Base-by-base conservation (phyloP, 352 stramenopile species). In the Pythium rhizo-oryzae region DNA sequence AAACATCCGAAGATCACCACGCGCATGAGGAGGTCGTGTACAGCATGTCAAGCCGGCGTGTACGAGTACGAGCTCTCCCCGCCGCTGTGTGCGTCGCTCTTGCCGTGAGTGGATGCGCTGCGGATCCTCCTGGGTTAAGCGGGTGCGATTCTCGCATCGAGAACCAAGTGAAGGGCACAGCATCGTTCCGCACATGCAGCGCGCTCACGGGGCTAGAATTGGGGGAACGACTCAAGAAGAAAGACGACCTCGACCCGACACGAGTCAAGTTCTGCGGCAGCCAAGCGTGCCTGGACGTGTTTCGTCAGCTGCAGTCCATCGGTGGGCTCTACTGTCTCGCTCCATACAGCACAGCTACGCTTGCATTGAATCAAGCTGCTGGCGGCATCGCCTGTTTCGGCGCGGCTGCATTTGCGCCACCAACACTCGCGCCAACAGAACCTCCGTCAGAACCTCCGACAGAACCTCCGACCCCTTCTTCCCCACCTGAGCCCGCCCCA, bases 271-370 rank as follows among this genome's bases (percentile, higher is more conserved):
- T 62, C 23, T 62, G 55, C 39, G 23, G 39, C 24, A 62, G 39
- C 39, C 39, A 8, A 30, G 39, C 55, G 24, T 62, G 55, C 23
- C 24, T 62, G 15, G 19, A 37, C 5, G 55, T 62, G 19, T 62
- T 37, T 23, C 55, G 35, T n/a, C 55, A 51, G 39, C 55, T 62
- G 0, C 55, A 52, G 15, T 15, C 23, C 5, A 30, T 62, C 23
- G 39, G 39, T 24, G 55, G 55, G 15, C 55, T 62, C 12, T 37
- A 47, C 13, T 62, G 55, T 52, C 55, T 62, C 11, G 16, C 55
- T 7, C 30, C 39, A 2, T 52, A 62, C 24, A 41, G 23, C 55
- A 62, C 37, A 4, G 39, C 37, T 2, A 21, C 15, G 2, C 16
- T 62, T 16, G 35, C n/a, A 16, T 62, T 62, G 23, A 21, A 52